These are phyloP conservation scores for Epithele typhae DNA, from an alignment of 768 basidiomycete genomes.

Conservation along the genomic window DNA sequence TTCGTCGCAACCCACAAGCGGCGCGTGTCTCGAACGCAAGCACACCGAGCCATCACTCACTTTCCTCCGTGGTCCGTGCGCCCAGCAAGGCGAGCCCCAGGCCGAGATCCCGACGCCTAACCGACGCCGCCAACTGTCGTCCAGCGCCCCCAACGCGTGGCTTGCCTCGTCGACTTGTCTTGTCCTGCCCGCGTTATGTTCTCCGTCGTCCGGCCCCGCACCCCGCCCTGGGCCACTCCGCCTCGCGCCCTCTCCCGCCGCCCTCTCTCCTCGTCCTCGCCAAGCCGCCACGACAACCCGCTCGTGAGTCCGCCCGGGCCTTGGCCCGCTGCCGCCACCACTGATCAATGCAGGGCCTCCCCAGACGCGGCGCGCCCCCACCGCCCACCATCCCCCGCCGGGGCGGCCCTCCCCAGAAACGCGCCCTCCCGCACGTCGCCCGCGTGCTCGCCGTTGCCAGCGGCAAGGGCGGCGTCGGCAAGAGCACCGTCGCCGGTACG, in stretches of 20 bases:
- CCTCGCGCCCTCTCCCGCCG: background rate
- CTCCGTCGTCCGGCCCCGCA: too few relatives aligned
- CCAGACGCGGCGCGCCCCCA: conserved; percentile 18
- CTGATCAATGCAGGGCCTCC: conserved; percentile 25
- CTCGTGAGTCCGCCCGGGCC: conserved; percentile 35
- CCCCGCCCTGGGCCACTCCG: too few relatives aligned
- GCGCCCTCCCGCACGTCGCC: conserved; percentile 66
- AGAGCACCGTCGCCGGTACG: conserved; percentile 87
- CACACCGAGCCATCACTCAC: too few relatives aligned
- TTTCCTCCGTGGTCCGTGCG: too few relatives aligned
- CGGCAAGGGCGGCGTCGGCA: conserved; percentile 95
- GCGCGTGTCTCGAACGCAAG: too few relatives aligned
- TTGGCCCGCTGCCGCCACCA: background rate
- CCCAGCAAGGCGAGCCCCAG: too few relatives aligned
- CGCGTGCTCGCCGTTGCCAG: conserved; percentile 83
- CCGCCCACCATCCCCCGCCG: conserved; percentile 60
- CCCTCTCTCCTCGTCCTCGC: background rate
- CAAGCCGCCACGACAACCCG: conserved; percentile 47
- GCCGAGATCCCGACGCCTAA: too few relatives aligned
- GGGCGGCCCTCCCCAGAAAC: conserved; percentile 48
- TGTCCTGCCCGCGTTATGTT: too few relatives aligned
- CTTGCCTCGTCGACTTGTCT: too few relatives aligned
- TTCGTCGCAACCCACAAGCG: too few relatives aligned
- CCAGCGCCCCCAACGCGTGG: too few relatives aligned
- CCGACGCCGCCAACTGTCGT: too few relatives aligned